phyloP scores from a whole-genome alignment of 805 yeast genomes.

The Suhomyces canberraensis region DNA sequence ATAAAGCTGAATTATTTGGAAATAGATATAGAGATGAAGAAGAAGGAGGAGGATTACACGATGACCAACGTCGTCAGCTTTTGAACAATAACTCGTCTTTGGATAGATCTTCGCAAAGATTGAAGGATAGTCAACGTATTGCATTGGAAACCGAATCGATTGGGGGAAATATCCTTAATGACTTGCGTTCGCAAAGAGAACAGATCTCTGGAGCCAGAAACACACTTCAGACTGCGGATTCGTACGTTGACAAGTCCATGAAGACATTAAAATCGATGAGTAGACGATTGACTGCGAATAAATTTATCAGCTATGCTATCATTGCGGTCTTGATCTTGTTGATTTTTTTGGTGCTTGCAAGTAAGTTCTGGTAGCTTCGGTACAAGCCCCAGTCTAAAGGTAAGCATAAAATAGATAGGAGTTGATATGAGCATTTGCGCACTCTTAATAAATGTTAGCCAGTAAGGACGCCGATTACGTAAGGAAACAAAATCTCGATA shows the following conservation, averaged over 20 bases:
- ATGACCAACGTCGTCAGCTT: conserved; percentile 78
- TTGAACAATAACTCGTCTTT: conserved; percentile 74
- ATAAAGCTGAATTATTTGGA: conserved; percentile 72
- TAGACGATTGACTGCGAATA: conserved; percentile 86
- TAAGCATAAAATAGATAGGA: too few species aligned
- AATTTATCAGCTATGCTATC: conserved; percentile 84
- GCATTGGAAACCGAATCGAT: conserved; percentile 91
- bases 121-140: conserved; percentile 81
- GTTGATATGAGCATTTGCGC: too few species aligned
- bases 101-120: conserved; percentile 77
- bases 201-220: conserved; percentile 84
- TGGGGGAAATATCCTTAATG: conserved; percentile 87
- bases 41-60: conserved; percentile 28
- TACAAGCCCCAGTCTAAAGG: too few species aligned
- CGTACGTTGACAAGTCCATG: conserved; percentile 85
- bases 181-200: conserved; percentile 88
- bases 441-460: not conserved
- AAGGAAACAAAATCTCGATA: not conserved
- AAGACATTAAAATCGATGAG: conserved; percentile 89
- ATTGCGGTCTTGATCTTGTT: conserved; percentile 81
- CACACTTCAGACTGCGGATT: conserved; percentile 85
- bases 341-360: conserved; percentile 77
- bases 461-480: not conserved
- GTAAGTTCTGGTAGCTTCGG: conserved; percentile 60
- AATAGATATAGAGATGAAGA: conserved; percentile 38